phyloP scores from a whole-genome alignment of 2,329 filamentous ascomycete genomes.

The Fusarium sp. region DNA sequence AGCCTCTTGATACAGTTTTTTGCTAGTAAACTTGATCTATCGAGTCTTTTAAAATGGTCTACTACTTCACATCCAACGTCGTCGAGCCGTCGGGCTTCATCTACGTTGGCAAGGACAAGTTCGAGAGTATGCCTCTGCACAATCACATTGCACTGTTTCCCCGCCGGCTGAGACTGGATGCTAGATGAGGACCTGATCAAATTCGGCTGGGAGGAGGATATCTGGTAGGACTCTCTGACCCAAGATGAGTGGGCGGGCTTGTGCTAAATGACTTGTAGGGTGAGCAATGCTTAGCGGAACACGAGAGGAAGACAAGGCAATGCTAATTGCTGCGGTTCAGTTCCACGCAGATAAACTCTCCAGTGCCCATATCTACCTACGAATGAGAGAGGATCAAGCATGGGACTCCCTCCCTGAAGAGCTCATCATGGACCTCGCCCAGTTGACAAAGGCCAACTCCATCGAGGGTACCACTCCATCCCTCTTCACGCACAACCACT shows the following conservation, averaged over 20 bases:
- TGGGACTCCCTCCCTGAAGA: constrained; percentile 86
- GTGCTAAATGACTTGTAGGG: constrained; percentile 37
- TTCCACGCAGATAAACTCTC: constrained; percentile 99
- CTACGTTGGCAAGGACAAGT: constrained; percentile 99
- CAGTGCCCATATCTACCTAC: constrained; percentile 95
- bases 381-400: constrained; percentile 79
- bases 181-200: constrained; percentile 97
- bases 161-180: constrained; percentile 36
- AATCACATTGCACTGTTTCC: constrained; percentile 17
- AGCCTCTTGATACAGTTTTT: neutral
- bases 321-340: constrained; percentile 58
- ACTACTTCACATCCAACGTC: constrained; percentile 91
- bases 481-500: no score
- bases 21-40: fast-evolving
- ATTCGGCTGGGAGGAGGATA: constrained; percentile 92
- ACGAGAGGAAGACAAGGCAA: neutral
- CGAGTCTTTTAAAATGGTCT: constrained; percentile 75
- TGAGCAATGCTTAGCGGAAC: constrained; percentile 17
- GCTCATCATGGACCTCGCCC: constrained; percentile 89
- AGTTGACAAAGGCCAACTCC: constrained; percentile 98
- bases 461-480: constrained; percentile 78
- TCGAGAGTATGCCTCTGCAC: constrained; percentile 78
- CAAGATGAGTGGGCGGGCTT: no score
- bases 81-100: constrained; percentile 87
- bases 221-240: constrained; percentile 75